Percentiles rank a stretch among this genome's conserved stretches.
These are phyloP conservation scores for Aspergillus floridensis DNA, from an alignment of 2,329 filamentous ascomycete genomes.

Conservation along the genomic window DNA sequence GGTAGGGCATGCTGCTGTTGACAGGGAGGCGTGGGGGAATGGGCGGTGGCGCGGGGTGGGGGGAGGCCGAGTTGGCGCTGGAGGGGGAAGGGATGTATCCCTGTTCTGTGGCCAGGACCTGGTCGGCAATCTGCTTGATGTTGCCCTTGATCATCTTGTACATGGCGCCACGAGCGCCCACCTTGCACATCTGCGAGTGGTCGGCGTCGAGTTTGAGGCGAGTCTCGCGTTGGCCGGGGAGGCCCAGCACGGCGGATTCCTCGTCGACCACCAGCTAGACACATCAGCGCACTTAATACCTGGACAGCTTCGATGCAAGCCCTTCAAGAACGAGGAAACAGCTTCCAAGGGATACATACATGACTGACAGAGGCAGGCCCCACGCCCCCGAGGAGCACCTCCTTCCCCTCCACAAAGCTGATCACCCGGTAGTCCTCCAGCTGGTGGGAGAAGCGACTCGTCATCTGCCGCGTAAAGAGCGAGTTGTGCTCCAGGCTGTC, in stretches of 20 bases:
- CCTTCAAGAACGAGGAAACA: no score
- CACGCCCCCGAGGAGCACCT: constrained; percentile 27
- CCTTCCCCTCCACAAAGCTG: constrained; percentile 36
- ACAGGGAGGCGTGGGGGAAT: constrained; percentile 28
- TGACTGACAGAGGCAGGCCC: constrained; percentile 33
- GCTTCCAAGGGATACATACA: constrained; percentile 19
- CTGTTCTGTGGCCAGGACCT: constrained; percentile 29
- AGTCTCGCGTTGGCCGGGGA: constrained; percentile 34
- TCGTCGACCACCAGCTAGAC: constrained; percentile 35
- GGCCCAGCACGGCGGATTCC: constrained; percentile 35
- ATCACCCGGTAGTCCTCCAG: constrained; percentile 35
- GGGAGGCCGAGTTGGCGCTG: not conserved
- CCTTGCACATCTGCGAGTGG: constrained; percentile 38
- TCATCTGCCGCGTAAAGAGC: constrained; percentile 33
- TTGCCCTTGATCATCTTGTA: constrained; percentile 34
- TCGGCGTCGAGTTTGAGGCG: constrained; percentile 36
- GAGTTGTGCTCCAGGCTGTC: constrained; percentile 32
- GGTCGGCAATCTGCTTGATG: constrained; percentile 34
- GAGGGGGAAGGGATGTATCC: constrained; percentile 29
- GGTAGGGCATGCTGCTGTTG: constrained; percentile 29
- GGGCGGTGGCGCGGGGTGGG: constrained; percentile 24
- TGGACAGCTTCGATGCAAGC: no score
- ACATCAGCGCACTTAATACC: constrained; percentile 4
- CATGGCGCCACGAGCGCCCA: constrained; percentile 28
- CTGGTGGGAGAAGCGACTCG: constrained; percentile 33